A percentile compares a stretch with the other conserved stretches of the same genome.
These are phyloP conservation scores for Ustilago crameri DNA, from an alignment of 1,284 basidiomycete genomes.

Conservation along the genomic window DNA sequence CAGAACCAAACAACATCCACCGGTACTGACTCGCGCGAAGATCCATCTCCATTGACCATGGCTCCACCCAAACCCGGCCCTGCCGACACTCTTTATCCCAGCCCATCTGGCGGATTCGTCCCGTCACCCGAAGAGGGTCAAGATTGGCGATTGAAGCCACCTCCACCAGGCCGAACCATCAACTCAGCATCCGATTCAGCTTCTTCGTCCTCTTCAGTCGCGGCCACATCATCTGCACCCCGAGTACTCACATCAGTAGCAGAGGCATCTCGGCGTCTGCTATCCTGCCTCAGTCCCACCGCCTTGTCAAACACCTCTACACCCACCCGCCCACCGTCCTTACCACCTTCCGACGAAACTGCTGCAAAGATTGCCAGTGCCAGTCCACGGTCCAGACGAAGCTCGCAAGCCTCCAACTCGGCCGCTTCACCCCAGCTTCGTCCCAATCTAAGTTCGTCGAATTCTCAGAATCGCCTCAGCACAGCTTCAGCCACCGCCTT, in stretches of 20 bases:
- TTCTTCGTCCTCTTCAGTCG: conserved; percentile 1
- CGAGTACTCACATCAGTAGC: conserved; percentile 15
- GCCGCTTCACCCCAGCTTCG: conserved; percentile 26
- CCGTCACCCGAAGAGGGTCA: conserved; percentile 54
- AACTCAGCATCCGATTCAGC: conserved; percentile 4
- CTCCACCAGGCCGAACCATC: conserved; percentile 38
- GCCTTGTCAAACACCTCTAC: conserved; percentile 13
- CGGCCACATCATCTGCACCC: conserved; percentile 3
- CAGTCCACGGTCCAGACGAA: conserved; percentile 30
- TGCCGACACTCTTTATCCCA: conserved; percentile 53
- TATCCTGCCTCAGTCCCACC: conserved; percentile 15
- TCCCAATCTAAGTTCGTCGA: conserved; percentile 25
- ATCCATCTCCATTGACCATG: conserved; percentile 34
- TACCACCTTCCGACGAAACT: conserved; percentile 39
- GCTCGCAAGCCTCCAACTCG: conserved; percentile 37
- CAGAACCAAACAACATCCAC: conserved; percentile 11
- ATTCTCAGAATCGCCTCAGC: conserved; percentile 24
- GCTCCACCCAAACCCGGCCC: conserved; percentile 50
- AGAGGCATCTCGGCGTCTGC: conserved; percentile 12
- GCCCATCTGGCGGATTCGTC: conserved; percentile 54
- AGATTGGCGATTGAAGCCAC: conserved; percentile 53
- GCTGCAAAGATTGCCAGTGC: conserved; percentile 47
- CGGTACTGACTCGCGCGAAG: conserved; percentile 15
- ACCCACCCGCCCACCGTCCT: conserved; percentile 40
- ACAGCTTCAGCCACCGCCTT: conserved; percentile 5